These are phyloP conservation scores for Trametes polyzona DNA, from an alignment of 1,284 basidiomycete genomes.

Conservation along the genomic window DNA sequence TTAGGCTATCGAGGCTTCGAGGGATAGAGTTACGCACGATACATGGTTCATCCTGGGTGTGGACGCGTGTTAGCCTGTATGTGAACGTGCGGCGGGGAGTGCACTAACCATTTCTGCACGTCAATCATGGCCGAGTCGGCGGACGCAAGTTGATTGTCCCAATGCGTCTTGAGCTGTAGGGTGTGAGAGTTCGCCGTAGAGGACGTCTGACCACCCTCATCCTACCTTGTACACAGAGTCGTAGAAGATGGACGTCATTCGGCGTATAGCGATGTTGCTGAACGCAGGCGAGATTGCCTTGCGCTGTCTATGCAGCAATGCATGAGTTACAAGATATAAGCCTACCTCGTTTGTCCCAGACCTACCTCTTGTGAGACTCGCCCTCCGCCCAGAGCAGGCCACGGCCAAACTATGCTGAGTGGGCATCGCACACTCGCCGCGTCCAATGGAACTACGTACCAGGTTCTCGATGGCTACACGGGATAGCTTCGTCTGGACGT, in stretches of 20 bases:
- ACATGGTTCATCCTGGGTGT: slow-evolving; percentile 49
- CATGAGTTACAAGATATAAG: too few relatives aligned
- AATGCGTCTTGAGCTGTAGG: slow-evolving; percentile 49
- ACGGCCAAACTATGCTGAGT: slow-evolving; percentile 46
- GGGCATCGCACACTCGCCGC: background rate
- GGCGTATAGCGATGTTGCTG: slow-evolving; percentile 44
- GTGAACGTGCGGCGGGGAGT: background rate
- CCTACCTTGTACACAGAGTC: slow-evolving; percentile 55
- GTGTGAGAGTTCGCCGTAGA: background rate
- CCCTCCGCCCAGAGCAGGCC: slow-evolving; percentile 56
- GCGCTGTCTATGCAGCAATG: slow-evolving; percentile 39
- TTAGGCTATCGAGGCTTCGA: too few relatives aligned
- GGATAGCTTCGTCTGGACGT: slow-evolving; percentile 38
- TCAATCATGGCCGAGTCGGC: slow-evolving; percentile 47
- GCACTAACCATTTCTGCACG: slow-evolving; percentile 45
- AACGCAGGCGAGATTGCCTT: slow-evolving; percentile 46
- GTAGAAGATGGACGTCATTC: slow-evolving; percentile 41
- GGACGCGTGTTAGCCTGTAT: slow-evolving; percentile 7
- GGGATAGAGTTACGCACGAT: slow-evolving; percentile 39
- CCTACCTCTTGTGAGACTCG: slow-evolving; percentile 47
- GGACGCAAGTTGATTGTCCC: slow-evolving; percentile 53
- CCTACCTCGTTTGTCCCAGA: background rate
- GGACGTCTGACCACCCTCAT: background rate
- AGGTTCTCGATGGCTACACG: slow-evolving; percentile 46
- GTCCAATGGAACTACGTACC: slow-evolving; percentile 35